Percentiles rank a stretch among this genome's conserved stretches.
These are phyloP conservation scores for Urochloa ruziziensis DNA, from an alignment of 176 grass and related monocot genomes.

Conservation along the genomic window DNA sequence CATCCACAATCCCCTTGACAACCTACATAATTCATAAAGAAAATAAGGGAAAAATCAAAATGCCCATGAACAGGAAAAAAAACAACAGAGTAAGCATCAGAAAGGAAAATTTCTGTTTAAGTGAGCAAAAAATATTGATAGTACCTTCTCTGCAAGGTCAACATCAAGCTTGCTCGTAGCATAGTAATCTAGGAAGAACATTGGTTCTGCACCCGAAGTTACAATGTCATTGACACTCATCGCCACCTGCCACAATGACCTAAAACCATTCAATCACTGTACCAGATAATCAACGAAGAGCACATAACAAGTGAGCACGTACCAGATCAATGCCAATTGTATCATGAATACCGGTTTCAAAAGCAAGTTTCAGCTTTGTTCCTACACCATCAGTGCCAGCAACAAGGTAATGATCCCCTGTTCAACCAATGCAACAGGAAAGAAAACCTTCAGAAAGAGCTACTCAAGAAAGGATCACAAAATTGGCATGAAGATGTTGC, in stretches of 20 bases:
- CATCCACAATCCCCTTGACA: conserved; percentile 87
- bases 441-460: background rate
- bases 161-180: conserved; percentile 88
- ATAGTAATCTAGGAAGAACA: conserved; percentile 97
- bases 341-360: conserved; percentile 95
- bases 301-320: background rate
- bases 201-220: conserved; percentile 84
- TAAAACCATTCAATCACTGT: background rate
- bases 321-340: conserved; percentile 97
- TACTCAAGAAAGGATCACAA: background rate
- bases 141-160: conserved; percentile 93
- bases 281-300: background rate
- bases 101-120: background rate
- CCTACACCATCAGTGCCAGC: conserved; percentile 88
- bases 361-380: conserved; percentile 94
- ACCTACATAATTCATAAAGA: conserved; percentile 45
- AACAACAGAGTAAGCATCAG: background rate
- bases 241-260: conserved; percentile 55
- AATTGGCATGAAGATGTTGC: background rate
- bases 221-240: conserved; percentile 99
- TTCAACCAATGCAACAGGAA: background rate
- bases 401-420: conserved; percentile 83
- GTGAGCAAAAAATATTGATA: background rate
- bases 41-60: background rate
- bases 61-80: background rate